Evolutionary conservation across 2,329 filamentous ascomycete species (phyloP).

Genomic region (Alternaria solani): DNA sequence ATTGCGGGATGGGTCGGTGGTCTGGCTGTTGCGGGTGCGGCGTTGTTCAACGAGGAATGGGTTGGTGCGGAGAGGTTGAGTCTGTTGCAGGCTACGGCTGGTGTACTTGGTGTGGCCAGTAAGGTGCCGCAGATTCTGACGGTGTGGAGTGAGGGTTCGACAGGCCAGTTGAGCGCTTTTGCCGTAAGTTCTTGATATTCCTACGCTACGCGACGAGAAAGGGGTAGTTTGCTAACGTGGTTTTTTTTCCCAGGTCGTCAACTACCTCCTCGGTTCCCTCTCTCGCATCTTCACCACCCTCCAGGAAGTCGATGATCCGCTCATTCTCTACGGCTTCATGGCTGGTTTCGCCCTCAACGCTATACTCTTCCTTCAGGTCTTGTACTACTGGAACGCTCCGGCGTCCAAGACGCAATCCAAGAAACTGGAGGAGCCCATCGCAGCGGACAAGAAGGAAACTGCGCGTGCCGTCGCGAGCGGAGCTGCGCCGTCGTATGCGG

Average conservation of each 20-base stretch:
- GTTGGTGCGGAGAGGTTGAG: conserved; percentile 72
- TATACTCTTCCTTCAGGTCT: conserved; percentile 86
- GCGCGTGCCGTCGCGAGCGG: conserved; percentile 49
- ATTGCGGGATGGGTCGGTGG: conserved; percentile 82
- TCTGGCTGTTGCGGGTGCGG: conserved; percentile 72
- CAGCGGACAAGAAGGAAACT: conserved; percentile 42
- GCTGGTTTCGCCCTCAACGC: conserved; percentile 90
- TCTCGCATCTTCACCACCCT: conserved; percentile 97
- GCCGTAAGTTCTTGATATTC: conserved; percentile 68
- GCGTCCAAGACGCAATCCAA: conserved; percentile 42
- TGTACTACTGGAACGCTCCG: conserved; percentile 89
- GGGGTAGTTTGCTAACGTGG: not conserved
- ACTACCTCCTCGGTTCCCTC: conserved; percentile 92
- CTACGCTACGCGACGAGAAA: not conserved
- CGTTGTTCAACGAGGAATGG: conserved; percentile 72
- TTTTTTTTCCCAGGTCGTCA: conserved; percentile 77
- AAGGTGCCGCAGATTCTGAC: conserved; percentile 94
- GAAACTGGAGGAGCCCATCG: conserved; percentile 51
- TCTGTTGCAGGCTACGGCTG: conserved; percentile 84
- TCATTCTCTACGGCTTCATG: conserved; percentile 94
- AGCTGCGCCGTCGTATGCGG: conserved; percentile 46
- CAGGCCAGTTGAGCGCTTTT: conserved; percentile 95
- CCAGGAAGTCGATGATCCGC: conserved; percentile 94
- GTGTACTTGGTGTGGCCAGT: conserved; percentile 81
- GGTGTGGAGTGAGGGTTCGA: conserved; percentile 84